phyloP scores from a whole-genome alignment of 805 yeast genomes.

The Cyberlindnera nakhonratchasimensis region DNA sequence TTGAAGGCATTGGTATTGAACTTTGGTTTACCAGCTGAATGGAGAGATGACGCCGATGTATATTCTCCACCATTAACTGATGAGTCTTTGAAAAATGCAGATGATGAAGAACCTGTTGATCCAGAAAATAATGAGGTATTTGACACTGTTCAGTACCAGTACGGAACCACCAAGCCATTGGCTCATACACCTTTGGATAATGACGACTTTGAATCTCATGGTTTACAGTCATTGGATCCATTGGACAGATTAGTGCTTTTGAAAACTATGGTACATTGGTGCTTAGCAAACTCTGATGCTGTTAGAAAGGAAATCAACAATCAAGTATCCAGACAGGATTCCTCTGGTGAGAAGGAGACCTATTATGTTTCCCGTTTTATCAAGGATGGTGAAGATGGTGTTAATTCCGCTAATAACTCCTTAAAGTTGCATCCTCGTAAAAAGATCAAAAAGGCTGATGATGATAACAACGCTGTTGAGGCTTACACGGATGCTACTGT shows the following conservation, averaged over 20 bases:
- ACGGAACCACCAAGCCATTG: conserved; percentile 16
- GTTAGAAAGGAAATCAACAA: conserved; percentile 16
- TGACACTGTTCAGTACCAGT: conserved; percentile 11
- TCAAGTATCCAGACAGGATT: conserved; percentile 15
- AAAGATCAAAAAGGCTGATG: conserved; percentile 11
- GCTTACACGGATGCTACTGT: conserved; percentile 20
- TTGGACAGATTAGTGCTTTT: conserved; percentile 24
- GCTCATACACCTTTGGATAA: conserved; percentile 23
- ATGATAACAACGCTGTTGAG: conserved; percentile 4
- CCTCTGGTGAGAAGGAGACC: conserved; percentile 26
- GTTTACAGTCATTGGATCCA: conserved; percentile 22
- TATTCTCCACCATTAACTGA: conserved; percentile 9
- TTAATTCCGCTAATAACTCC: conserved; percentile 18
- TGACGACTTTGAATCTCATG: conserved; percentile 17
- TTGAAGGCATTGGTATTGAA: conserved; percentile 13
- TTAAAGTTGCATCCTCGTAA: conserved; percentile 16
- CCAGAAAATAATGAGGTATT: conserved; percentile 19
- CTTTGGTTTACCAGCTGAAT: conserved; percentile 28
- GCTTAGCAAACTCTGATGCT: conserved; percentile 17
- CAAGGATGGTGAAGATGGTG: conserved; percentile 23
- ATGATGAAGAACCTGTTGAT: conserved; percentile 22
- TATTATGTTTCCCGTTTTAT: conserved; percentile 25
- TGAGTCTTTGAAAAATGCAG: conserved; percentile 4
- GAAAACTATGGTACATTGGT: conserved; percentile 25
- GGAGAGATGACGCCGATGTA: conserved; percentile 27